Conservation (phyloP, 164 flowering plant genomes). For the Euptelea pleiosperma region DNA sequence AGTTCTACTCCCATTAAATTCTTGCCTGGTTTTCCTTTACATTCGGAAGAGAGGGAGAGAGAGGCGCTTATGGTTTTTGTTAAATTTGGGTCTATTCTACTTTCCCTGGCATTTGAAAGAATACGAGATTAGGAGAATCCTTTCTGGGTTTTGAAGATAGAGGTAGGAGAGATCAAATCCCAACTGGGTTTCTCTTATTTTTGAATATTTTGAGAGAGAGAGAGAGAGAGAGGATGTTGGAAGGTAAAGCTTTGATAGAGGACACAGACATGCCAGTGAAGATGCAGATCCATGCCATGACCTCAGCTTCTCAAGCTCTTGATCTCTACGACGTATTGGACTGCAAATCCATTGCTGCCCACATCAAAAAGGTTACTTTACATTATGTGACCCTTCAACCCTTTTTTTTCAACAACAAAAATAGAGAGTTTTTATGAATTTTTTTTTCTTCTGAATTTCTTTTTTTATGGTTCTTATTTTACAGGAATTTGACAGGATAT, state of each 20-base stretch:
- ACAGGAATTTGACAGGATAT: conserved; percentile 71
- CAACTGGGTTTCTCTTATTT: conserved; percentile 14
- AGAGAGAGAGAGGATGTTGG: conserved; percentile 74
- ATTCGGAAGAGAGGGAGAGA: conserved; percentile 17
- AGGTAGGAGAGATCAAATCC: neutral
- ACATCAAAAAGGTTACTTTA: conserved; percentile 69
- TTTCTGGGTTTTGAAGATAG: neutral
- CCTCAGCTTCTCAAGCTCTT: conserved; percentile 67
- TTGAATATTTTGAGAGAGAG: neutral
- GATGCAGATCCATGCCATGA: conserved; percentile 83
- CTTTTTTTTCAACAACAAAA: too few species aligned
- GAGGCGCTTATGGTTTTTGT: neutral
- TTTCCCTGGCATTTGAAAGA: conserved; percentile 15
- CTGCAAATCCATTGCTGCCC: conserved; percentile 67
- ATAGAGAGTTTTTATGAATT: conserved; percentile 5
- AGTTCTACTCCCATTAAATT: neutral
- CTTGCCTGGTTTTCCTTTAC: conserved; percentile 16
- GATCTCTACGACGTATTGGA: conserved; percentile 77
- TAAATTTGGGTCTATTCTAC: neutral
- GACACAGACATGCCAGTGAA: conserved; percentile 83
- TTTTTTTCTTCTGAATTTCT: neutral
- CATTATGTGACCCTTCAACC: too few species aligned
- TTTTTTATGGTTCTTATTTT: conserved; percentile 11
- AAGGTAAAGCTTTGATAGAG: conserved; percentile 71
- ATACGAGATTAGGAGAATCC: neutral